These are phyloP conservation scores for Boletellus ananas DNA, from an alignment of 768 basidiomycete genomes.

Conservation along the genomic window DNA sequence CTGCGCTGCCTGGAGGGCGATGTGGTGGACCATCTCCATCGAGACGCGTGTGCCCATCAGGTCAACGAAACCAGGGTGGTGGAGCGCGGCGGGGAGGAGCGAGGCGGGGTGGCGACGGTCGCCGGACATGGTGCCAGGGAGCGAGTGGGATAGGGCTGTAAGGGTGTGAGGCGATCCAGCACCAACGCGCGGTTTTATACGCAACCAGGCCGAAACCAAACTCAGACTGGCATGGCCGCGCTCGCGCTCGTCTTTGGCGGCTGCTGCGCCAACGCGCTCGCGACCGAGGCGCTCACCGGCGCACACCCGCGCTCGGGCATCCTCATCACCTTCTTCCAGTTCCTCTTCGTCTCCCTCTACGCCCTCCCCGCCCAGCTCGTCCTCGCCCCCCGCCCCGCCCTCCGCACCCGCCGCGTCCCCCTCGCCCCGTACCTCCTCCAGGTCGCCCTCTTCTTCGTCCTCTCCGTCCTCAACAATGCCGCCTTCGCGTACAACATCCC, in stretches of 20 bases:
- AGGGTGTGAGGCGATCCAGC: no score
- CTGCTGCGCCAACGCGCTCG: slow-evolving; percentile 87
- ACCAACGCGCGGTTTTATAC: slow-evolving; percentile 2
- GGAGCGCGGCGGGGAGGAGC: slow-evolving; percentile 68
- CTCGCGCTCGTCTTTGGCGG: slow-evolving; percentile 82
- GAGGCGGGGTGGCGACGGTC: slow-evolving; percentile 69
- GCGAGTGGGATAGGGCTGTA: slow-evolving; percentile 17
- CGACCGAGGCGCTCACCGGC: slow-evolving; percentile 69
- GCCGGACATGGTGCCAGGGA: slow-evolving; percentile 34
- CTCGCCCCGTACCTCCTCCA: slow-evolving; percentile 71
- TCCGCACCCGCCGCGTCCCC: slow-evolving; percentile 66
- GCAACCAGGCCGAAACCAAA: slow-evolving; percentile 13
- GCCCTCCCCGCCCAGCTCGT: slow-evolving; percentile 63
- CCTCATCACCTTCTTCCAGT: slow-evolving; percentile 86
- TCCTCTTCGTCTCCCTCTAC: slow-evolving; percentile 69
- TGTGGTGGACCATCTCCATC: slow-evolving; percentile 79
- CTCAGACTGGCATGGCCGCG: slow-evolving; percentile 36
- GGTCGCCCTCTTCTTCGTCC: slow-evolving; percentile 73
- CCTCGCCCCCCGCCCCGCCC: slow-evolving; percentile 37
- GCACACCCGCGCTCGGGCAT: slow-evolving; percentile 69
- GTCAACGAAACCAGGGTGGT: slow-evolving; percentile 77
- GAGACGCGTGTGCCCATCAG: slow-evolving; percentile 78
- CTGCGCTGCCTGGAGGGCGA: slow-evolving; percentile 72
- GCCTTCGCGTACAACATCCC: slow-evolving; percentile 86
- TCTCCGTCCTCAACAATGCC: slow-evolving; percentile 86